Base-by-base conservation (phyloP, 2,329 filamentous ascomycete species). In the Endothia cerciana region DNA sequence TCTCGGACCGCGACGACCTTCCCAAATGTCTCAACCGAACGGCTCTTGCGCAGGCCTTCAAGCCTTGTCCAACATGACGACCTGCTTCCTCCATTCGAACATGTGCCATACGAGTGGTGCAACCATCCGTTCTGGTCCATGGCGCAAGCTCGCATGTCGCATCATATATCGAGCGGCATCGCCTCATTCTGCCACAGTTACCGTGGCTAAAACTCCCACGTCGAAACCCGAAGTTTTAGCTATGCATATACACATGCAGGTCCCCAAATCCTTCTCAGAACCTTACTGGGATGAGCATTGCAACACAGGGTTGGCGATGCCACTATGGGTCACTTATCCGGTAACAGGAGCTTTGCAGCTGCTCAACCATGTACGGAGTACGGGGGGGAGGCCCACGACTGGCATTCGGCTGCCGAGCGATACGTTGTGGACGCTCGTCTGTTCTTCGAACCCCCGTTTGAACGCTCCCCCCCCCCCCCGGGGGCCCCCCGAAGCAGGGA, bases 1-100 rank as follows among this genome's bases (percentile, higher is more conserved):
- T 68, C 56, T 47, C 41, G 41, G 41, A 25, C 58, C 66, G 55
- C 59, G 40, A 58, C 66, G 64, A 60, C 66, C 66, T 68, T 68
- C 66, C 66, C 64, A 58, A 63, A 57, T 22, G 30, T 63, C 49
- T 49, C 41, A 61, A 58, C 28, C 43, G 28, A 45, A 49, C 56
- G 57, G 55, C 56, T 33, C 28, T 43, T 41, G 38, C 58, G 60
- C 45, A 57, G 22, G 63, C 55, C 25, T 22, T 17, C 40, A 17
- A 40, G 25, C n/a, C n/a, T 33, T 47, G 47, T 55, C 15, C 30
- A 56, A 47, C 22, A 55, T 49, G 51, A 65, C 49, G 51, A 41
- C 40, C 36, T 68, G 55, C 64, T 56, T 56, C 36, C 66, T 60
- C 30, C 51, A 59, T 58, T 58, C 33, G 36, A 49, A 40, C 43